Percentiles rank a stretch among this genome's conserved stretches.
phyloP scores from a whole-genome alignment of 345 rosid species.

The Moricandia moricandioides region DNA sequence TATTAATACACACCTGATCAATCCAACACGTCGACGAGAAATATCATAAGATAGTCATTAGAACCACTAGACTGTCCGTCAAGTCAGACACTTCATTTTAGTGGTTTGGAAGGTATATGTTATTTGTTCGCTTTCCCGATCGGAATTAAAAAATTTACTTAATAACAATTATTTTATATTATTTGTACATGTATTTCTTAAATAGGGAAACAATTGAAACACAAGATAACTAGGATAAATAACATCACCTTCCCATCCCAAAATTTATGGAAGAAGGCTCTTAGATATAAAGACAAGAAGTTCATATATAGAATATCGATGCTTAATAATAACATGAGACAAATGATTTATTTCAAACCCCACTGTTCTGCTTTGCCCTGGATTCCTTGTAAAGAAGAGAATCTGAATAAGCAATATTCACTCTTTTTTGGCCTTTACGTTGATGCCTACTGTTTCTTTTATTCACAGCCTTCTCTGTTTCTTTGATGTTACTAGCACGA shows the following conservation, averaged over 20 bases:
- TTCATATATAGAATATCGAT: not conserved
- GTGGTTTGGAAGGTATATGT: too few species aligned
- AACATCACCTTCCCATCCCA: not conserved
- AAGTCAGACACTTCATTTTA: not conserved
- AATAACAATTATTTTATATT: not conserved
- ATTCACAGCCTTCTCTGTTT: not conserved
- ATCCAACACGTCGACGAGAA: too few species aligned
- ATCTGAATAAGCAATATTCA: conserved; percentile 41
- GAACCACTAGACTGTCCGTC: too few species aligned
- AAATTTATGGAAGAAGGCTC: conserved; percentile 9
- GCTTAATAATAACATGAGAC: not conserved
- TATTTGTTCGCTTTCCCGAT: not conserved
- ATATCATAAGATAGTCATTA: too few species aligned
- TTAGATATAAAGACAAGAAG: not conserved
- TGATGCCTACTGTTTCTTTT: not conserved
- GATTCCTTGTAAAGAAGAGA: conserved; percentile 39
- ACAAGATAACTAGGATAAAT: not conserved
- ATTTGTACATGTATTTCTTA: not conserved
- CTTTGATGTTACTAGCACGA: conserved; percentile 25
- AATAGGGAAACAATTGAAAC: not conserved
- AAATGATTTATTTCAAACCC: conserved; percentile 2
- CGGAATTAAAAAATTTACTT: not conserved
- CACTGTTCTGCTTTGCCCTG: conserved; percentile 7
- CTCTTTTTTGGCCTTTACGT: conserved; percentile 25
- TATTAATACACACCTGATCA: too few species aligned